Base-by-base conservation (phyloP, 2,329 filamentous ascomycete species). In the Arthrinium phaeospermum region DNA sequence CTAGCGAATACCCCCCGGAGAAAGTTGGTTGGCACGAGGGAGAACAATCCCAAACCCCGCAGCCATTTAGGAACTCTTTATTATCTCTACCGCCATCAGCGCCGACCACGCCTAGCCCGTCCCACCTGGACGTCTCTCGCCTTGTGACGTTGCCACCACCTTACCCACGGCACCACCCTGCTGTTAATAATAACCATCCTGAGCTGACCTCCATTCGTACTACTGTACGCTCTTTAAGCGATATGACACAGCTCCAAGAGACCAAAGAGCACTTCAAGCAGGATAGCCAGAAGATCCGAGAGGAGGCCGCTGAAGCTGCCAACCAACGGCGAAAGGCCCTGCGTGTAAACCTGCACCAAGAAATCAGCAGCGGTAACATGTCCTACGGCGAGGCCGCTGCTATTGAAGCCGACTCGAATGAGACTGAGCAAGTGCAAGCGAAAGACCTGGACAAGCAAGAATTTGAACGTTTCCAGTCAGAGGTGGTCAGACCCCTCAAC, bases 151-250 rank as follows among this genome's bases (percentile, higher is more conserved):
- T 99, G 44, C 96, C 96, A 12, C 96, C 96, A 1, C 94, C 96
- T 1, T 98, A 97, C 80, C 96, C 96, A 1, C 92, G 96, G 10
- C 96, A 98, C 79, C 93, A 98, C 77, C 96, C 96, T 12, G 96
- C 96, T 0, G 94, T 98, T 22, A 98, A 97, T 81, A 99, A 98
- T 79, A 97, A 91, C 76, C 96, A 99, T 79, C 96, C 96, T 0
- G 93, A 97, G 75, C 88, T 99, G n/a, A 89, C 92, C 0, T 88
- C 91, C 1, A 95, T 94, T 67, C 91, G 96, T 69, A 91, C 87
- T 3, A 88, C 91, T 0, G 93, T 98, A 27, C 90, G 95, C 19
- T 87, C 88, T 1, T 84, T 98, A 53, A 93, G 91, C 70, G 91
- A 96, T 76, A 84, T 98, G 69, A 86, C 88, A 22, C 93, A 96